phyloP scores from a whole-genome alignment of 228 moss, liverwort and hornwort genomes.

The Sphagnum magellanicum region DNA sequence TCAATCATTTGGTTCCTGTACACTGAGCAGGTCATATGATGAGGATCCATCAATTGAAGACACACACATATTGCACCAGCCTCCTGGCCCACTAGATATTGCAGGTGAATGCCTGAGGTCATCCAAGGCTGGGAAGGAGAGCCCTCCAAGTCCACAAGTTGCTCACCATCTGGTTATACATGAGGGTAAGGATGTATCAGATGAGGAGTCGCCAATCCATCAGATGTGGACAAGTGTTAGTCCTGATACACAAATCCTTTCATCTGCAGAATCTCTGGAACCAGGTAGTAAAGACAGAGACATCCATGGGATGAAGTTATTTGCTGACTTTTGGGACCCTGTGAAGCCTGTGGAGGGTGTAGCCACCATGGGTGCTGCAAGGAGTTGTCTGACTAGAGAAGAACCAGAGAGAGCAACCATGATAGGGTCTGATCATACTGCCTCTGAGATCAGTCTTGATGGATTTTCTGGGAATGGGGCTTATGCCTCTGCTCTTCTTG shows the following conservation, averaged over 20 bases:
- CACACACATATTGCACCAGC: neutral
- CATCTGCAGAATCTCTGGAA: neutral
- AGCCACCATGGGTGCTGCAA: neutral
- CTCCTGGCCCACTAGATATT: neutral
- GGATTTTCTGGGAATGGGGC: neutral
- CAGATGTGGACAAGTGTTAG: neutral
- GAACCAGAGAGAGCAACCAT: neutral
- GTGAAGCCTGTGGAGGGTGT: neutral
- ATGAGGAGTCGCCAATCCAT: neutral
- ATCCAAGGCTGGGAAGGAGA: neutral
- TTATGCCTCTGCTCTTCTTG: neutral
- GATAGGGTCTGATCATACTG: neutral
- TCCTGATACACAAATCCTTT: neutral
- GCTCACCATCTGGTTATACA: neutral
- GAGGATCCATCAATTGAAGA: neutral
- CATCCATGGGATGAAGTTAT: neutral
- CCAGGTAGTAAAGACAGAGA: neutral
- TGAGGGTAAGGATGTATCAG: neutral
- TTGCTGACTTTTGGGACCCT: neutral
- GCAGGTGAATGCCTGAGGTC: neutral
- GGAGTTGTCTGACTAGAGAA: neutral
- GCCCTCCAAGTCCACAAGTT: neutral
- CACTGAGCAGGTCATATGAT: neutral
- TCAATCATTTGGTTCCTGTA: neutral
- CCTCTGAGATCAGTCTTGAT: neutral